These are phyloP conservation scores for Auriscalpium vulgare DNA, from an alignment of 768 basidiomycete species.

Conservation along the genomic window DNA sequence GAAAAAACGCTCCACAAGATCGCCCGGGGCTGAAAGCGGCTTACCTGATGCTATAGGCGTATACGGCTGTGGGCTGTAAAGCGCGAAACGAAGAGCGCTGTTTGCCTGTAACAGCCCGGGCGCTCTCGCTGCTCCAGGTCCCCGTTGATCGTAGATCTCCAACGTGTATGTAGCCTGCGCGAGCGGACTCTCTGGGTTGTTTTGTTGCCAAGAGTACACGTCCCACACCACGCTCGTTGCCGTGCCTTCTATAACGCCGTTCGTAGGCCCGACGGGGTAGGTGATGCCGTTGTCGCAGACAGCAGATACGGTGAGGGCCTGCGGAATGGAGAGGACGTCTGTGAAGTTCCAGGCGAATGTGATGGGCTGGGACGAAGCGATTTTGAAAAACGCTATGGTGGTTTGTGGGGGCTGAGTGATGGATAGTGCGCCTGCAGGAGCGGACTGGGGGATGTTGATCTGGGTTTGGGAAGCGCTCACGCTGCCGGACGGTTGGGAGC, in stretches of 20 bases:
- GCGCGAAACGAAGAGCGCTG: constrained; percentile 65
- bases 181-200: constrained; percentile 54
- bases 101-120: constrained; percentile 67
- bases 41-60: constrained; percentile 51
- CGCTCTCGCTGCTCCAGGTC: constrained; percentile 46
- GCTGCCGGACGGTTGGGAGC: neutral
- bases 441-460: constrained; percentile 36
- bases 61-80: constrained; percentile 74
- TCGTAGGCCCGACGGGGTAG: constrained; percentile 76
- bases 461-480: neutral
- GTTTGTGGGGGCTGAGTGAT: constrained; percentile 80
- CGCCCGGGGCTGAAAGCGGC: constrained; percentile 11
- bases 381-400: constrained; percentile 82
- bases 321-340: constrained; percentile 59
- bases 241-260: constrained; percentile 63
- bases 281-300: constrained; percentile 83
- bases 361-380: constrained; percentile 61
- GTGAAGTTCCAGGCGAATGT: constrained; percentile 94
- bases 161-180: constrained; percentile 73
- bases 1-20: neutral
- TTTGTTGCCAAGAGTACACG: constrained; percentile 63
- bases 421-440: constrained; percentile 56
- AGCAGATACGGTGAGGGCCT: constrained; percentile 72
- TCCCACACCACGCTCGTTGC: constrained; percentile 77
- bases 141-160: constrained; percentile 75